Percentiles rank a stretch among this genome's conserved stretches.
Evolutionary conservation across 106 monocot genomes (phyloP).

Genomic region (Dendrobium nobile): DNA sequence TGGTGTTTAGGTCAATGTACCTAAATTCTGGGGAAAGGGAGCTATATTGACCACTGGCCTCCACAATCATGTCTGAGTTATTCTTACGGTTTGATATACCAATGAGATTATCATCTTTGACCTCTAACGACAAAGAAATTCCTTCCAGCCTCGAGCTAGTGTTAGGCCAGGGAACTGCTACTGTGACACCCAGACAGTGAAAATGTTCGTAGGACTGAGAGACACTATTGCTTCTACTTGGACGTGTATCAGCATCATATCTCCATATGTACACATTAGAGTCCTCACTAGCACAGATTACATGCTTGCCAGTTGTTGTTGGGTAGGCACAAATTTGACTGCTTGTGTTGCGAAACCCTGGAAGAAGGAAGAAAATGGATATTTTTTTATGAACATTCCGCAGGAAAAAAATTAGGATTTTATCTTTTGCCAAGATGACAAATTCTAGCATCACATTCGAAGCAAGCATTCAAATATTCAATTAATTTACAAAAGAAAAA

Average conservation of each 20-base stretch:
- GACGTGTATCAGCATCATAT: slow-evolving; percentile 17
- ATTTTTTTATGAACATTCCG: slow-evolving; percentile 58
- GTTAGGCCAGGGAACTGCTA: slow-evolving; percentile 37
- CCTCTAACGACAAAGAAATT: neutral
- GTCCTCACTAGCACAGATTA: slow-evolving; percentile 45
- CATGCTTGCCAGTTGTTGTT: slow-evolving; percentile 34
- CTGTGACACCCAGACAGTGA: slow-evolving; percentile 32
- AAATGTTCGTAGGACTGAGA: slow-evolving; percentile 37
- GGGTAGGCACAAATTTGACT: slow-evolving; percentile 45
- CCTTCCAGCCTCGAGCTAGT: slow-evolving; percentile 7
- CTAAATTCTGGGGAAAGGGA: neutral
- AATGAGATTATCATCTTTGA: neutral
- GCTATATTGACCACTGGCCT: neutral
- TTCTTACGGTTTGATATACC: neutral
- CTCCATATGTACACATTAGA: slow-evolving; percentile 50
- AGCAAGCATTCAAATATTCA: neutral
- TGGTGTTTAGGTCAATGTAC: too few relatives aligned
- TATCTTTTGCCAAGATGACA: neutral
- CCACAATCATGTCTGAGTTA: neutral
- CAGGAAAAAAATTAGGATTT: slow-evolving; percentile 11
- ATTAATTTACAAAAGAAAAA: neutral
- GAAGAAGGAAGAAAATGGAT: slow-evolving; percentile 57
- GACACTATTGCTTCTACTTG: slow-evolving; percentile 18
- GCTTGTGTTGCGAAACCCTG: slow-evolving; percentile 49
- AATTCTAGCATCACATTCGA: neutral